Base-by-base conservation (phyloP, 1,139 yeast genomes). In the Pichia sp. region DNA sequence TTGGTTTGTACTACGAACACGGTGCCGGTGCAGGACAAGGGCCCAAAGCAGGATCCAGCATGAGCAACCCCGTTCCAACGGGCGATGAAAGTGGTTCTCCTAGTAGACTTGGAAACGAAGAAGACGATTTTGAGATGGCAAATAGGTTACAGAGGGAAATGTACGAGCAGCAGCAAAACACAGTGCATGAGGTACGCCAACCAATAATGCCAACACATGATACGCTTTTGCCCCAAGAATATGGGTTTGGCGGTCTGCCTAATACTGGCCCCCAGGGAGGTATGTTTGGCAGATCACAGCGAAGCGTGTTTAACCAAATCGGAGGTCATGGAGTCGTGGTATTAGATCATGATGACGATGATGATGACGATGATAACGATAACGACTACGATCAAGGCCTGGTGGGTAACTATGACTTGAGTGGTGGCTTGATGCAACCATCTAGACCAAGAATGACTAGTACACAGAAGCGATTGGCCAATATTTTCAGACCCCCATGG, bases 401-500 rank as follows among this genome's bases (percentile, higher is more conserved):
- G 27, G 59, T 60, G 16, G 67, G 58, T 24, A 61, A 59, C 45
- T 64, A 62, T 10, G 64, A 60, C n/a, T 12, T 38, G 27, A 55
- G 34, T 29, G 38, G 36, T 34, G 47, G 45, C 6, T 10, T 24
- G n/a, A 24, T 17, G 17, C 44, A 33, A 16, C 41, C 41, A n/a
- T 6, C 42, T 20, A 40, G 31, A 10, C 12, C 46, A n/a, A 40
- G 44, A 8, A 56, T 63, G 49, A 79, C 87, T 0, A 75, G 81
- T 8, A 84, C 88, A 16, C 95, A 87, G 65, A 72, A 83, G 57
- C 75, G 95, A 55, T 74, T 93, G 54, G 97, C 97, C 5, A 79
- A 79, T 58, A 74, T 93, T 42, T 93, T 92, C 71, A 76, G 95
- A 59, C 99, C 99, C 0, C 99, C 99, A 0, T 93, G 90, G 72